A percentile compares a stretch with the other conserved stretches of the same genome.
phyloP scores from a whole-genome alignment of 768 basidiomycete genomes.

The Phlegmacium glaucopus region DNA sequence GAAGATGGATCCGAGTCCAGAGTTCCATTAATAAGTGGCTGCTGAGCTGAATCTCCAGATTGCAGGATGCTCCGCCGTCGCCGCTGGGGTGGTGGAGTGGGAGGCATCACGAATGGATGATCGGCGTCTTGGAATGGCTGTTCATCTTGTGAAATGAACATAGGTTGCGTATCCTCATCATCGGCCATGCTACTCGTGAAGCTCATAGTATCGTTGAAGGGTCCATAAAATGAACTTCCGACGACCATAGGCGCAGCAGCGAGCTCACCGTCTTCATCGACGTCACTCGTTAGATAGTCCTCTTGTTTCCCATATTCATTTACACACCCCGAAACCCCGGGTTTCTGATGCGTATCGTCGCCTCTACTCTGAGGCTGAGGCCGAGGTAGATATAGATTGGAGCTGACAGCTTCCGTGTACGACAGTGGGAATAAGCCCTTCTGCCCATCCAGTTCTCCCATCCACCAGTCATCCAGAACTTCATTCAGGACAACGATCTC shows the following conservation, averaged over 20 bases:
- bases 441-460: conserved; percentile 69
- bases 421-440: conserved; percentile 81
- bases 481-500: conserved; percentile 76
- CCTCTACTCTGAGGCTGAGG: conserved; percentile 8
- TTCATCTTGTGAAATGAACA: conserved; percentile 1
- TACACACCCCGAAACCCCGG: too few relatives aligned
- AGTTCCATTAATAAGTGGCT: conserved; percentile 21
- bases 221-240: conserved; percentile 42
- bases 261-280: conserved; percentile 49
- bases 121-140: conserved; percentile 13
- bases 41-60: conserved; percentile 17
- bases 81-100: conserved; percentile 1
- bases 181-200: conserved; percentile 32
- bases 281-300: conserved; percentile 29
- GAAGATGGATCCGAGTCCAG: conserved; percentile 18
- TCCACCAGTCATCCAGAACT: conserved; percentile 89
- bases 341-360: neutral
- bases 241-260: conserved; percentile 40
- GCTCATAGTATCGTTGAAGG: conserved; percentile 38
- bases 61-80: conserved; percentile 9
- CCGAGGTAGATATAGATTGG: conserved; percentile 24
- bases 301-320: conserved; percentile 21
- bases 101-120: conserved; percentile 11
- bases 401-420: conserved; percentile 54
- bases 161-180: conserved; percentile 25